A percentile compares a stretch with the other conserved stretches of the same genome.
Evolutionary conservation across 371 early-diverging fungal genomes (phyloP).

Genomic region (Mortierella sp.): DNA sequence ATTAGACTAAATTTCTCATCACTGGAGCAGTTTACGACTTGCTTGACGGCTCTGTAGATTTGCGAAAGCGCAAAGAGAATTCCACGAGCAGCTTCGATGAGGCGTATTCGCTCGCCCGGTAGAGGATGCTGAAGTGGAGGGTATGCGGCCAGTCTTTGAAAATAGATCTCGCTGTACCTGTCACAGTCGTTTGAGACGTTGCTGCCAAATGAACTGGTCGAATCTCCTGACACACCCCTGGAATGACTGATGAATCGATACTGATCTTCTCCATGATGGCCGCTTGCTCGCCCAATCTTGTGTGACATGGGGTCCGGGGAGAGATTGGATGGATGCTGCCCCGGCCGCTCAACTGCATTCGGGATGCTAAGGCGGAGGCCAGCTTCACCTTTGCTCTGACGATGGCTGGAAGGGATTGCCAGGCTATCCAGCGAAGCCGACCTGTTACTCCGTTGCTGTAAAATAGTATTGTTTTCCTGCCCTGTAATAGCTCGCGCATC

Average conservation of each 20-base stretch:
- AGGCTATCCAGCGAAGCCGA: slow-evolving; percentile 39
- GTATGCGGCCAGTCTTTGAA: slow-evolving; percentile 47
- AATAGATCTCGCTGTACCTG: slow-evolving; percentile 44
- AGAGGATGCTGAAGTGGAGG: slow-evolving; percentile 31
- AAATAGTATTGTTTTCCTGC: background rate
- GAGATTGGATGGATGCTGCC: slow-evolving; percentile 7
- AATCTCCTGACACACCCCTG: slow-evolving; percentile 50
- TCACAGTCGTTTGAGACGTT: slow-evolving; percentile 51
- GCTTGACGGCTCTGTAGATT: slow-evolving; percentile 54
- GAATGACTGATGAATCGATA: slow-evolving; percentile 54
- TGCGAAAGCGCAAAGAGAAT: slow-evolving; percentile 55
- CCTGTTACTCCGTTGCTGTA: slow-evolving; percentile 17
- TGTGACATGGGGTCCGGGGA: slow-evolving; percentile 28
- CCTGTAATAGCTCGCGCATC: background rate
- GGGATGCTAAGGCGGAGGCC: slow-evolving; percentile 41
- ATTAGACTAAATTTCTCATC: slow-evolving; percentile 45
- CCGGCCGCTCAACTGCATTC: slow-evolving; percentile 15
- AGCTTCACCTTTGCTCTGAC: slow-evolving; percentile 43
- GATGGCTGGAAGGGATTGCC: slow-evolving; percentile 22
- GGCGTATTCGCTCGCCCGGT: slow-evolving; percentile 31
- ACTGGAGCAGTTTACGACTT: slow-evolving; percentile 40
- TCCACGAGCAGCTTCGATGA: slow-evolving; percentile 52
- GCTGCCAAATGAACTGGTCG: slow-evolving; percentile 47
- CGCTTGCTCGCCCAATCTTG: slow-evolving; percentile 25
- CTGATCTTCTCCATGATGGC: slow-evolving; percentile 45